phyloP scores from a whole-genome alignment of 331 rosid species.

The Spiraea crenata region DNA sequence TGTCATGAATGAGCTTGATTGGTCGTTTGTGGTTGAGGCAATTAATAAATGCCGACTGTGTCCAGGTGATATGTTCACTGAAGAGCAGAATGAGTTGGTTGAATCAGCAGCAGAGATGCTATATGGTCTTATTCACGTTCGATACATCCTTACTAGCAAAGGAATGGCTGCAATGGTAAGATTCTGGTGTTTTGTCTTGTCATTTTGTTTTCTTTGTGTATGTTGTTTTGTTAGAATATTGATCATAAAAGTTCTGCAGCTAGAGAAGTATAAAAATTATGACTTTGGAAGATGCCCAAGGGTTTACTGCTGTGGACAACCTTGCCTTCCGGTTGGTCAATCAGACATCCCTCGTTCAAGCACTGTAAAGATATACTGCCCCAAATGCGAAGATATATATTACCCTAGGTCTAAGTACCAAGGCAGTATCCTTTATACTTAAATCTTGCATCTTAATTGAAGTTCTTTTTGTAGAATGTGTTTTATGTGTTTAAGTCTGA shows the following conservation, averaged over 20 bases:
- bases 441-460: background rate
- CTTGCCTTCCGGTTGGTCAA: conserved; percentile 98
- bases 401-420: conserved; percentile 98
- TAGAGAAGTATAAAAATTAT: conserved; percentile 87
- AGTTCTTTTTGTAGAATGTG: background rate
- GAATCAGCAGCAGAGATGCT: conserved; percentile 98
- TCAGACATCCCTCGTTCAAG: conserved; percentile 95
- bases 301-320: conserved; percentile 98
- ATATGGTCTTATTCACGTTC: conserved; percentile 86
- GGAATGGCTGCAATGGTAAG: conserved; percentile 92
- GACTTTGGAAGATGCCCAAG: conserved; percentile 99
- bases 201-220: background rate
- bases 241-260: conserved; percentile 31
- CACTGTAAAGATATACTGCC: conserved; percentile 96
- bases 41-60: conserved; percentile 1
- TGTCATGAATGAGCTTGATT: no score
- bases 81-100: conserved; percentile 89
- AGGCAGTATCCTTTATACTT: conserved; percentile 93
- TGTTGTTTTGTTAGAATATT: conserved; percentile 1
- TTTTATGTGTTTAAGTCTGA: background rate
- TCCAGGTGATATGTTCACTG: conserved; percentile 90
- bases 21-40: background rate
- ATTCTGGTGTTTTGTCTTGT: conserved; percentile 3
- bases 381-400: conserved; percentile 95
- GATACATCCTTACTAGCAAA: conserved; percentile 83